These are phyloP conservation scores for Aspergillus sp. DNA, from an alignment of 2,329 filamentous ascomycete genomes.

Conservation along the genomic window DNA sequence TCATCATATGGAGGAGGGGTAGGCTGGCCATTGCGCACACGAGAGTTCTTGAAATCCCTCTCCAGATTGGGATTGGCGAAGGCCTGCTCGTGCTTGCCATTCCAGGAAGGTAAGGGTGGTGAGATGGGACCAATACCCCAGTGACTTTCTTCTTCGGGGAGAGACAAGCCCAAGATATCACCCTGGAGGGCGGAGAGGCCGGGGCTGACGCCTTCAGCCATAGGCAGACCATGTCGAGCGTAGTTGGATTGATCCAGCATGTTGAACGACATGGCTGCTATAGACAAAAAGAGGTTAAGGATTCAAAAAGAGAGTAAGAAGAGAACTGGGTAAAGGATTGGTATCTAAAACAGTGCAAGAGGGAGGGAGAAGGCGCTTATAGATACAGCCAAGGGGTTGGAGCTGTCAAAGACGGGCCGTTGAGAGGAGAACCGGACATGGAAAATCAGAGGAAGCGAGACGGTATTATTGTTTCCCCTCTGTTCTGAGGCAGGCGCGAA, in stretches of 20 bases:
- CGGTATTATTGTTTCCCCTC: neutral
- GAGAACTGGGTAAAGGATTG: neutral
- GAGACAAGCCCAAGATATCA: constrained; percentile 23
- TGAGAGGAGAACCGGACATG: neutral
- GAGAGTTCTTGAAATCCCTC: constrained; percentile 27
- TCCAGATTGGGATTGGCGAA: constrained; percentile 22
- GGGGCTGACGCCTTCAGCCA: constrained; percentile 8
- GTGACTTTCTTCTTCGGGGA: constrained; percentile 25
- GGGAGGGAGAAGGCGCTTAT: neutral
- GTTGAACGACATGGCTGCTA: constrained; percentile 14
- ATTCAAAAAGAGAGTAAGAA: neutral
- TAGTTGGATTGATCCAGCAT: constrained; percentile 15
- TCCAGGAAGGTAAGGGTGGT: constrained; percentile 20
- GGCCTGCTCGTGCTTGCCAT: constrained; percentile 17
- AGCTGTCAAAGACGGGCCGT: no score
- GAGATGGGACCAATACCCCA: constrained; percentile 27
- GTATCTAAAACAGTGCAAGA: neutral
- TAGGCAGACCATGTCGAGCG: constrained; percentile 9
- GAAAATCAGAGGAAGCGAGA: no score
- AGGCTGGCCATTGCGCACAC: constrained; percentile 34
- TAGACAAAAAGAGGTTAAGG: neutral
- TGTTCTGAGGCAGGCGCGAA: neutral
- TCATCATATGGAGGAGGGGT: constrained; percentile 32
- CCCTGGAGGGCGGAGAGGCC: constrained; percentile 15
- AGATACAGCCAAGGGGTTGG: no score